Conservation (phyloP, 2,329 filamentous ascomycete species). For the Helicocarpus griseus region DNA sequence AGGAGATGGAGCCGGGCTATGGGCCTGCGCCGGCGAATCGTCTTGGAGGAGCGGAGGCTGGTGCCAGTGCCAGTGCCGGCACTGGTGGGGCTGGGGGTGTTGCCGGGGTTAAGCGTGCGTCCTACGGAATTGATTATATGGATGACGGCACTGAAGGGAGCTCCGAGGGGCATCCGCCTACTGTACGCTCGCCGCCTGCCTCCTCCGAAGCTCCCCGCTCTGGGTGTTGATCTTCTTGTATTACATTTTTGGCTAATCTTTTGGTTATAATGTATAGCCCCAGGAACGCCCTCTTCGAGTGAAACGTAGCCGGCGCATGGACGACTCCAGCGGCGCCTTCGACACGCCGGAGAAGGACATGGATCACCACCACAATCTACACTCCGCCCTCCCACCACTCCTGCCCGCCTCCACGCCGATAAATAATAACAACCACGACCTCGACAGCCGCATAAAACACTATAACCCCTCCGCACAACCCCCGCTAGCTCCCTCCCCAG, state of each 20-base stretch:
- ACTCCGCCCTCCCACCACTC: conserved; percentile 24
- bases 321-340: conserved; percentile 16
- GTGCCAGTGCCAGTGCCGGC: too few relatives aligned
- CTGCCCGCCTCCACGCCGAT: conserved; percentile 18
- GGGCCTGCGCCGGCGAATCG: neutral
- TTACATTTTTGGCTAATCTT: neutral
- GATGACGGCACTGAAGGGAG: conserved; percentile 37
- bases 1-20: conserved; percentile 13
- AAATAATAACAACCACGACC: conserved; percentile 14
- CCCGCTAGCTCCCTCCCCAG: neutral
- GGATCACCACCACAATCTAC: conserved; percentile 6
- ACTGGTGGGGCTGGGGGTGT: neutral
- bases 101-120: conserved; percentile 4
- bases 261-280: conserved; percentile 22
- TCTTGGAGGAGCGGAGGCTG: conserved; percentile 3
- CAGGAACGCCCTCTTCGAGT: conserved; percentile 38
- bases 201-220: conserved; percentile 4
- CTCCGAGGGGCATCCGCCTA: conserved; percentile 35
- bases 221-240: neutral
- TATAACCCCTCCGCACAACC: conserved; percentile 2
- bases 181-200: too few relatives aligned
- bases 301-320: conserved; percentile 33
- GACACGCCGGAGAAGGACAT: neutral
- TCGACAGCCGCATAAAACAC: conserved; percentile 3
- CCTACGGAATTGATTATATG: conserved; percentile 20